Evolutionary conservation across 1,284 basidiomycete genomes (phyloP).

Genomic region (Macrocybe sp.): DNA sequence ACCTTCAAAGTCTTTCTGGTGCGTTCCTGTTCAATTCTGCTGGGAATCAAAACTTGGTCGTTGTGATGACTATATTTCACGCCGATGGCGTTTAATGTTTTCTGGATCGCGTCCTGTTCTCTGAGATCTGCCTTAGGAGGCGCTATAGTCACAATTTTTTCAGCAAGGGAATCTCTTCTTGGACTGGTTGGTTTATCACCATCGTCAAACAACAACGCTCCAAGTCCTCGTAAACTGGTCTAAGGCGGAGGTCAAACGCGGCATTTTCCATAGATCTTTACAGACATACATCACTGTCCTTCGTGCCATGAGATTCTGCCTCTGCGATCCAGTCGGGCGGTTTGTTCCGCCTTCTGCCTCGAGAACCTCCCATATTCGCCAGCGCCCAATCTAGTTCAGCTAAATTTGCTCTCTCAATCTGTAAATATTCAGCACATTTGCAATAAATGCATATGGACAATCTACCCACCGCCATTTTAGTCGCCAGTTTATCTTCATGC

Average conservation of each 20-base stretch:
- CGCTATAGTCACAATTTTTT: constrained; percentile 19
- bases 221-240: constrained; percentile 58
- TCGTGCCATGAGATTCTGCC: constrained; percentile 43
- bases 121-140: constrained; percentile 20
- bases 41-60: constrained; percentile 64
- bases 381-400: constrained; percentile 76
- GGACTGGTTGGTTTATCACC: constrained; percentile 28
- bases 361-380: constrained; percentile 51
- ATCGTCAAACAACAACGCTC: constrained; percentile 65
- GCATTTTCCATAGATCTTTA: background rate
- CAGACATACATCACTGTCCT: constrained; percentile 56
- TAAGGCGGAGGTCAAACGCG: constrained; percentile 17
- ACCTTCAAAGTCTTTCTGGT: constrained; percentile 53
- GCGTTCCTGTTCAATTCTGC: constrained; percentile 60
- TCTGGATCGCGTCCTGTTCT: constrained; percentile 45
- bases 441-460: background rate
- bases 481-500: constrained; percentile 68
- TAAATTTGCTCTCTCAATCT: constrained; percentile 75
- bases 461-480: constrained; percentile 60
- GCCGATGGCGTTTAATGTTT: constrained; percentile 52
- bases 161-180: constrained; percentile 4
- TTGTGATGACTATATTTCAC: constrained; percentile 70
- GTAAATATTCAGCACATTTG: background rate
- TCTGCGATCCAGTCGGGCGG: constrained; percentile 37
- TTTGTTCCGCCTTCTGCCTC: constrained; percentile 33